Base-by-base conservation (phyloP, 2,329 filamentous ascomycete species). In the Neonectria hederae region DNA sequence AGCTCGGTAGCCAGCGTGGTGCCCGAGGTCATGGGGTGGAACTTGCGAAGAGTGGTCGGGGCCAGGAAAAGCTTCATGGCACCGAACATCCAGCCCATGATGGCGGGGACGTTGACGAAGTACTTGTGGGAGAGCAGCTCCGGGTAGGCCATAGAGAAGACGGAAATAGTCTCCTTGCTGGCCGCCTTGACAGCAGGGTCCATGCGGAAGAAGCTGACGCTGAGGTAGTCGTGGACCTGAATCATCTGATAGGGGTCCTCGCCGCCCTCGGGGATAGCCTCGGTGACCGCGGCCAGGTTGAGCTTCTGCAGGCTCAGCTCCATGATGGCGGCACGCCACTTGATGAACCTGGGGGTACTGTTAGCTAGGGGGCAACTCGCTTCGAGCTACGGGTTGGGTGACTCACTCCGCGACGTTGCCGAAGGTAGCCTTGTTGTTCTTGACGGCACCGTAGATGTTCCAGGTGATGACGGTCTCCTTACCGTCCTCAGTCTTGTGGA, bases 141-240 rank as follows among this genome's bases (percentile, higher is more conserved):
- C 0, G 95, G 94, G 81, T 97, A 97, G 70, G 92, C 92, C 70
- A 87, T 89, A 55, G 90, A 87, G 77, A 97, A 93, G 55, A 92
- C 85, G 66, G 91, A 86, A 77, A 97, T 97, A 49, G 92, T 94
- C 81, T 94, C 89, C 74, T 89, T 90, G 68, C 89, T 91, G 17
- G 92, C 92, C 4, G 89, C 85, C 78, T 92, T 94, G 79, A 96
- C 89, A 62, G 86, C 83, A 1, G 92, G 87, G 61, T 95, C 90
- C 83, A 92, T 90, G 65, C 93, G 90, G 71, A 97, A 84, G 84
- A 97, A 97, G 75, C 90, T 93, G 76, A 97, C 90, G 67, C 89
- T 90, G 72, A 92, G 88, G 84, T 97, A 97, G 83, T 98, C 95
- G 81, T 98, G 95, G 28, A 97, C 89, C 80, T 97, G 94, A 73